phyloP scores from a whole-genome alignment of 2,329 filamentous ascomycete genomes.

The Penicillium sp. region DNA sequence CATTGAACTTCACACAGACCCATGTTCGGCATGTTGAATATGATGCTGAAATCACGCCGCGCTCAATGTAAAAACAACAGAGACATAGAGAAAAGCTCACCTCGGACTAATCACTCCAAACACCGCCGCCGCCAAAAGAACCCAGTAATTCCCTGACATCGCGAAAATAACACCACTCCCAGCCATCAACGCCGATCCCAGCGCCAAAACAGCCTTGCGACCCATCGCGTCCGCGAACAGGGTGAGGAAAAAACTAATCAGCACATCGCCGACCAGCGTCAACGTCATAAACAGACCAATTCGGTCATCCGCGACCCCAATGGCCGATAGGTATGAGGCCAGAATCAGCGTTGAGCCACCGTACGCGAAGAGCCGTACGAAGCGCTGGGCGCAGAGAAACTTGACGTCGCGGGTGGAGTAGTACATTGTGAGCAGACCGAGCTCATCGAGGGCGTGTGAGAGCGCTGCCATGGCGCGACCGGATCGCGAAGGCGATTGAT shows the following conservation, averaged over 20 bases:
- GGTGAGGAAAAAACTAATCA: constrained; percentile 59
- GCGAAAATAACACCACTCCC: constrained; percentile 59
- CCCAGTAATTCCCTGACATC: constrained; percentile 60
- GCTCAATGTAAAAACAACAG: background rate
- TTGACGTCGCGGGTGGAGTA: constrained; percentile 41
- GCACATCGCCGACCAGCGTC: constrained; percentile 63
- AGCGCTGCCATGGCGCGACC: constrained; percentile 6
- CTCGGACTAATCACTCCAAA: constrained; percentile 64
- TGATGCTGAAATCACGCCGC: background rate
- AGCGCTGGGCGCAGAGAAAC: constrained; percentile 44
- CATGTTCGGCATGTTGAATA: too few relatives aligned
- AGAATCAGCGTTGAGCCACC: constrained; percentile 63
- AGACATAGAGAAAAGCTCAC: constrained; percentile 20
- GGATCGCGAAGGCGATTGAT: background rate
- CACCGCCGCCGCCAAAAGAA: constrained; percentile 60
- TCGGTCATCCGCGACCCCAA: constrained; percentile 58
- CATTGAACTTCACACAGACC: background rate
- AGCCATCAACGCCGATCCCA: constrained; percentile 60
- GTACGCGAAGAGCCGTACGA: constrained; percentile 64
- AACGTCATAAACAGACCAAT: constrained; percentile 68
- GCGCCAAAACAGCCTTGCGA: constrained; percentile 55
- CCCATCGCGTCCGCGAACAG: constrained; percentile 62
- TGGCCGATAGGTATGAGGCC: constrained; percentile 61
- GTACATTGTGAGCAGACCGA: constrained; percentile 43
- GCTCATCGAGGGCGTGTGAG: constrained; percentile 29